Evolutionary conservation across 176 grass and related monocot species (phyloP).

Genomic region (Poa pratensis): DNA sequence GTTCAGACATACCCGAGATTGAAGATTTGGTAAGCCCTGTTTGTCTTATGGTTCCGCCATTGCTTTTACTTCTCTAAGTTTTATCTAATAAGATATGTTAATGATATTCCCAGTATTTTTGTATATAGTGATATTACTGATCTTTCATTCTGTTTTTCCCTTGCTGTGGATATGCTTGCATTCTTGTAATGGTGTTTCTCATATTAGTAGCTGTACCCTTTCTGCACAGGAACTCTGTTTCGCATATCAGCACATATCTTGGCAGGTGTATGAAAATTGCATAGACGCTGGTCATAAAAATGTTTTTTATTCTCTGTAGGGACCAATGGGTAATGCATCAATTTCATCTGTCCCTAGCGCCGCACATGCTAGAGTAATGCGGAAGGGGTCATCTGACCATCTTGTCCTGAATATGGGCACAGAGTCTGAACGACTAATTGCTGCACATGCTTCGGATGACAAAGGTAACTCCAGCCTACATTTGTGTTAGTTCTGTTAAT

Average conservation of each 20-base stretch:
- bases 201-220: constrained; percentile 22
- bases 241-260: constrained; percentile 11
- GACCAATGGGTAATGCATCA: constrained; percentile 61
- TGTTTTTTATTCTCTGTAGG: constrained; percentile 55
- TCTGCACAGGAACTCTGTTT: constrained; percentile 3
- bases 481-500: constrained; percentile 2
- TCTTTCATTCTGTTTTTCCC: constrained; percentile 35
- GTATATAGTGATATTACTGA: constrained; percentile 18
- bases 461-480: constrained; percentile 65
- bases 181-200: constrained; percentile 19
- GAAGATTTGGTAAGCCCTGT: constrained; percentile 75
- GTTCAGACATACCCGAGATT: constrained; percentile 78
- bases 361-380: constrained; percentile 75
- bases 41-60: constrained; percentile 35
- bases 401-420: constrained; percentile 82
- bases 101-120: constrained; percentile 7
- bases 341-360: constrained; percentile 67
- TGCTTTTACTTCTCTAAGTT: constrained; percentile 34
- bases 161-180: neutral
- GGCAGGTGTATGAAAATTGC: constrained; percentile 14
- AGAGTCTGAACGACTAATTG: constrained; percentile 76
- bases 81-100: constrained; percentile 2
- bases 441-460: constrained; percentile 70
- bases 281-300: constrained; percentile 25
- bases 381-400: constrained; percentile 94